Conservation (phyloP, 2,329 filamentous ascomycete species). For the Beauveria sp. region DNA sequence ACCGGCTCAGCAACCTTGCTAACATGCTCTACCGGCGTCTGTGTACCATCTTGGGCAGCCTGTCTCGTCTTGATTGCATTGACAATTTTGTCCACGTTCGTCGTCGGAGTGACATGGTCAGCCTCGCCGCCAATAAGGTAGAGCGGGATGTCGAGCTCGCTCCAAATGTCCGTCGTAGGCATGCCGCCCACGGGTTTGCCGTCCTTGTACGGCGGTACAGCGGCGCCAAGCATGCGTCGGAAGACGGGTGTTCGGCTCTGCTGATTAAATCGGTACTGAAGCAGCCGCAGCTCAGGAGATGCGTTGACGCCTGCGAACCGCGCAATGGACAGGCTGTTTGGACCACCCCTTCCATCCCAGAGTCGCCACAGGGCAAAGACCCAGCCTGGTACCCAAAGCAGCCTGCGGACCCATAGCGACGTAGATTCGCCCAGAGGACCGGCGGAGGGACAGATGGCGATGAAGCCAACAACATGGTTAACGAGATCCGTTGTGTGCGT, state of each 20-base stretch:
- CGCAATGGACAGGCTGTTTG: constrained; percentile 67
- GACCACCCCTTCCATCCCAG: constrained; percentile 74
- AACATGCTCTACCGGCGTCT: not conserved
- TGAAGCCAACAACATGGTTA: constrained; percentile 62
- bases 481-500: constrained; percentile 45
- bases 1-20: constrained; percentile 11
- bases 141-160: constrained; percentile 62
- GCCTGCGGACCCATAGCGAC: constrained; percentile 37
- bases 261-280: constrained; percentile 69
- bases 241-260: constrained; percentile 80
- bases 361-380: constrained; percentile 70
- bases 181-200: constrained; percentile 54
- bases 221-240: constrained; percentile 70
- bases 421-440: constrained; percentile 48
- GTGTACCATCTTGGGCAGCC: constrained; percentile 7
- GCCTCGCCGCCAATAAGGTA: constrained; percentile 71
- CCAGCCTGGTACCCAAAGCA: constrained; percentile 62
- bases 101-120: constrained; percentile 68
- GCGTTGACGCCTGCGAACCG: constrained; percentile 66
- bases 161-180: constrained; percentile 65
- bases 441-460: constrained; percentile 75
- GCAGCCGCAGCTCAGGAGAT: constrained; percentile 55
- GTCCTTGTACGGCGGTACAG: constrained; percentile 52
- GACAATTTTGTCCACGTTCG: constrained; percentile 62
- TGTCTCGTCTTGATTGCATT: constrained; percentile 25